These are phyloP conservation scores for Aspergillus baeticus DNA, from an alignment of 495 filamentous ascomycete species.

Conservation along the genomic window DNA sequence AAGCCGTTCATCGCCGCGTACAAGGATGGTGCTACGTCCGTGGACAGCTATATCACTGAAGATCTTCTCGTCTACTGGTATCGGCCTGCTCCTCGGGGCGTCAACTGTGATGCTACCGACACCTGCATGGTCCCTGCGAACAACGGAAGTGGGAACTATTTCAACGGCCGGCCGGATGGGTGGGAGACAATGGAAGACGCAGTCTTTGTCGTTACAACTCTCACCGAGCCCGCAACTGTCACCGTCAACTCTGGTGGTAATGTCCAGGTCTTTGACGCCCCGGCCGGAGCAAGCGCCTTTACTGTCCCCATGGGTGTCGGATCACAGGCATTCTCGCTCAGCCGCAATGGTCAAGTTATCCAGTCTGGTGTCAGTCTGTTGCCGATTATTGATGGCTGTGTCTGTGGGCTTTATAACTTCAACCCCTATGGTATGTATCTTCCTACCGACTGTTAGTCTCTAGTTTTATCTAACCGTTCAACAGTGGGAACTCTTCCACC, in stretches of 20 bases:
- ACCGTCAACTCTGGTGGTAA: conserved; percentile 49
- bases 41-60: conserved; percentile 42
- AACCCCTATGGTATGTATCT: conserved; percentile 48
- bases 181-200: conserved; percentile 51
- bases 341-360: conserved; percentile 41
- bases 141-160: conserved; percentile 53
- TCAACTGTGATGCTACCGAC: conserved; percentile 56
- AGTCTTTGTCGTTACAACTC: conserved; percentile 56
- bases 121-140: conserved; percentile 40
- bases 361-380: conserved; percentile 51
- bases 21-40: conserved; percentile 48
- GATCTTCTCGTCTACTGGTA: conserved; percentile 62
- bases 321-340: conserved; percentile 50
- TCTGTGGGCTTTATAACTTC: conserved; percentile 63
- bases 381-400: conserved; percentile 48
- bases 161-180: conserved; percentile 55
- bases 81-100: conserved; percentile 44
- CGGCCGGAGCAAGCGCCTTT: conserved; percentile 50
- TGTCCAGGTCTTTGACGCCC: conserved; percentile 43
- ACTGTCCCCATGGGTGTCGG: conserved; percentile 56
- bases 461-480: not conserved
- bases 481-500: conserved; percentile 47
- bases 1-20: conserved; percentile 59
- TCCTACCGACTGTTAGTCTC: not conserved
- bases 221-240: conserved; percentile 44